A percentile compares a stretch with the other conserved stretches of the same genome.
Conservation (phyloP, 306 rosid species). For the Mucuna pruriens region DNA sequence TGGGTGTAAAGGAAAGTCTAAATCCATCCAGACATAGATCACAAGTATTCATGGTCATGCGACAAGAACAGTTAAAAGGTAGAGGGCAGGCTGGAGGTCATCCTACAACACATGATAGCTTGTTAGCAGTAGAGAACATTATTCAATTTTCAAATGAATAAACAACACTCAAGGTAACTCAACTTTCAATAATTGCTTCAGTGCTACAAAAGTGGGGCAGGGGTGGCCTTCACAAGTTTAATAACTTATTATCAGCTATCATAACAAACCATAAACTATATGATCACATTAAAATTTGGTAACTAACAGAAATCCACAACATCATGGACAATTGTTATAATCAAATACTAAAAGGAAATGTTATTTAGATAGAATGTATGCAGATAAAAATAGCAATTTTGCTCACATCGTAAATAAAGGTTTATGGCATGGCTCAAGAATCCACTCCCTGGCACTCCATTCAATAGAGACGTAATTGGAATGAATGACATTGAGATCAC, state of each 20-base stretch:
- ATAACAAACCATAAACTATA: constrained; percentile 4
- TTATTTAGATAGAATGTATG: constrained; percentile 23
- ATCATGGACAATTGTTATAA: constrained; percentile 24
- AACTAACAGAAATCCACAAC: neutral
- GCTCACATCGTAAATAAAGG: constrained; percentile 95
- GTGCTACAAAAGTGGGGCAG: neutral
- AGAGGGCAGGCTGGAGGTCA: neutral
- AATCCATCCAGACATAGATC: neutral
- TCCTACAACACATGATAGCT: neutral
- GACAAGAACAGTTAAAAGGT: neutral
- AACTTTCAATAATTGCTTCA: neutral
- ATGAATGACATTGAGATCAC: constrained; percentile 95
- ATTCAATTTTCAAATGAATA: neutral
- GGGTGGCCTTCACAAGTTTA: neutral
- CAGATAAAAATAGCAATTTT: constrained; percentile 34
- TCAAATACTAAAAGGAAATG: constrained; percentile 14
- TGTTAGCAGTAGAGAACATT: neutral
- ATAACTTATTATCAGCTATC: neutral
- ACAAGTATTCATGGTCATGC: neutral
- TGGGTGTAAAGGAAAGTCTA: neutral
- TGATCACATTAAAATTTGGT: neutral
- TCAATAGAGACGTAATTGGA: constrained; percentile 89
- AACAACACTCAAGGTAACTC: neutral
- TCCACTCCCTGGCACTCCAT: constrained; percentile 98
- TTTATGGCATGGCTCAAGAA: constrained; percentile 98